Evolutionary conservation across 441 rosid species (phyloP).

Genomic region (Populus hybrid): DNA sequence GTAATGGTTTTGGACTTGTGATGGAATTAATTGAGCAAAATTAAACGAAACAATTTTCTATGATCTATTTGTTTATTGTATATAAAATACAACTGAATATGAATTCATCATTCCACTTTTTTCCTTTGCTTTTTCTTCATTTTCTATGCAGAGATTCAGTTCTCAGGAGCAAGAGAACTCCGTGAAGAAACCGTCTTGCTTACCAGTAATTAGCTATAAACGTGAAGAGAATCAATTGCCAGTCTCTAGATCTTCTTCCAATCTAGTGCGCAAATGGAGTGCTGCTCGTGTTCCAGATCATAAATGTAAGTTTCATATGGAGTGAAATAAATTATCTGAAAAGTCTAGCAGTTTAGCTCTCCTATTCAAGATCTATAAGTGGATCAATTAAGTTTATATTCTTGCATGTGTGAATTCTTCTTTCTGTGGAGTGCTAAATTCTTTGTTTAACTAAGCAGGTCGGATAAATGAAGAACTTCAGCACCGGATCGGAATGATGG

Average conservation of each 20-base stretch:
- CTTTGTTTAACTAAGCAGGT: constrained; percentile 41
- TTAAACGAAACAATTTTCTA: background rate
- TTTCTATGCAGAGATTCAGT: constrained; percentile 54
- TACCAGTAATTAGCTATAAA: constrained; percentile 42
- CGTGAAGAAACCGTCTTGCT: constrained; percentile 43
- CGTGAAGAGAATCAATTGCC: constrained; percentile 69
- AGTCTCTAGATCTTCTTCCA: constrained; percentile 50
- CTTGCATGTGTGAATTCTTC: constrained; percentile 2
- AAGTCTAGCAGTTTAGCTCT: background rate
- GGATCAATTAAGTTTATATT: background rate
- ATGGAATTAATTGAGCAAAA: background rate
- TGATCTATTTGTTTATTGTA: background rate
- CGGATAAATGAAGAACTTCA: constrained; percentile 72
- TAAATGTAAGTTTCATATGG: constrained; percentile 42
- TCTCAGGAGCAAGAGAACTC: constrained; percentile 70
- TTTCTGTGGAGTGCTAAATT: constrained; percentile 11
- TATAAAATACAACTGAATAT: background rate
- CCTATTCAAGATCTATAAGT: background rate
- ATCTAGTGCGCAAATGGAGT: constrained; percentile 58
- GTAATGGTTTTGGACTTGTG: background rate
- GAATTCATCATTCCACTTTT: background rate
- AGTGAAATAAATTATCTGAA: background rate
- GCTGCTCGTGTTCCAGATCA: constrained; percentile 45
- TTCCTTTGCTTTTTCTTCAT: constrained; percentile 13
- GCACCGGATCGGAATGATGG: constrained; percentile 65